Base-by-base conservation (phyloP, 495 filamentous ascomycete genomes). In the Cairneyella variabilis region DNA sequence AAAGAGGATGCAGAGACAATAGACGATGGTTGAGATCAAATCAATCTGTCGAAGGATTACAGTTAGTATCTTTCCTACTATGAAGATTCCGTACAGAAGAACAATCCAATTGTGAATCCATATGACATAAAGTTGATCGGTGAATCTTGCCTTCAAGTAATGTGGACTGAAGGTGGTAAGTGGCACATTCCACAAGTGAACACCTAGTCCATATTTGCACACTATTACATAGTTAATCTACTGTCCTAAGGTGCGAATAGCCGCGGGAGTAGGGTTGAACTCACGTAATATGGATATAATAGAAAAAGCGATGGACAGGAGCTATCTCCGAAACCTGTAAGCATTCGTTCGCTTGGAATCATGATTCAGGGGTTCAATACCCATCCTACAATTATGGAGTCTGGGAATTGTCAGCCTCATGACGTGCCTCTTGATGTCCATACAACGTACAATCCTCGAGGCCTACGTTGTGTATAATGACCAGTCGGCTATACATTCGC, bases 1-100 rank as follows among this genome's bases (percentile, higher is more conserved):
- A 17, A 75, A 59, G n/a, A 66, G 59, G 22, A 78, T 64, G 38
- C 65, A 58, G 30, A 68, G 55, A 23, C 69, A 57, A 52, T 75
- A 73, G 38, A 53, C 48, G 14, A 63, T 30, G 27, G 51, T 14
- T 16, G 57, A 54, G 20, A 48, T 57, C 8, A 66, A 53, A 50
- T 42, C 48, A 30, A 42, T 28, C 37, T 48, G 16, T 9, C 6
- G 17, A 36, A 34, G 30, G 30, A 34, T 34, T 34, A 34, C 30
- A 34, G 30, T 34, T 34, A 34, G 30, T 34, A 34, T 14, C 30
- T 34, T 34, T 34, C 30, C 30, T 34, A 14, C 14, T 34, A 7
- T 34, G 30, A 34, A 34, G 30, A 34, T 34, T 34, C 14, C 14
- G 30, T 14, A 34, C 14, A 34, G 30, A 34, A 7, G 30, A 34